Evolutionary conservation across 2,329 filamentous ascomycete species (phyloP).

Genomic region (Xylaria sp.): DNA sequence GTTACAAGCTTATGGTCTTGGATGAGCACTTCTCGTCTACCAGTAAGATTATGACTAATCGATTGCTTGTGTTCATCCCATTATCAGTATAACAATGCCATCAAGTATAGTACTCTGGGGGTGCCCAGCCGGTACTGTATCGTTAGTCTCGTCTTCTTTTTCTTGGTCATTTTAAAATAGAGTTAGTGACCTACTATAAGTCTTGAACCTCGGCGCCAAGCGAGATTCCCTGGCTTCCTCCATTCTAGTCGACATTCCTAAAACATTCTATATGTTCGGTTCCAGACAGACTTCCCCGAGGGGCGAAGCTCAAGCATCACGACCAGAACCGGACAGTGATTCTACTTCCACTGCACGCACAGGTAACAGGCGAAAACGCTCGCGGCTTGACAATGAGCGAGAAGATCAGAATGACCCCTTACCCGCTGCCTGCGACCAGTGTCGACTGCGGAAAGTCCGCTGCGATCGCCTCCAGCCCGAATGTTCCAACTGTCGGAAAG

Average conservation of each 20-base stretch:
- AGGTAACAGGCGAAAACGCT: slow-evolving; percentile 29
- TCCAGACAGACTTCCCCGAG: slow-evolving; percentile 10
- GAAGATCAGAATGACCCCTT: slow-evolving; percentile 21
- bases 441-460: slow-evolving; percentile 36
- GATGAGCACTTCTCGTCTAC: slow-evolving; percentile 2
- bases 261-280: slow-evolving; percentile 11
- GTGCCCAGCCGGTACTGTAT: slow-evolving; percentile 1
- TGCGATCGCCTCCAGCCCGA: slow-evolving; percentile 33
- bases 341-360: slow-evolving; percentile 6
- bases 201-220: slow-evolving; percentile 5
- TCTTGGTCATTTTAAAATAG: slow-evolving; percentile 6
- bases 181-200: background rate
- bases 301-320: slow-evolving; percentile 9
- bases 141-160: background rate
- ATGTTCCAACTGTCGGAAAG: slow-evolving; percentile 36
- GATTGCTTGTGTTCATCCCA: background rate
- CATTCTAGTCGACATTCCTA: background rate
- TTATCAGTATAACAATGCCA: slow-evolving; percentile 19
- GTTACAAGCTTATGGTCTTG: slow-evolving; percentile 5
- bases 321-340: slow-evolving; percentile 9
- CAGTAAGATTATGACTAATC: slow-evolving; percentile 11
- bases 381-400: slow-evolving; percentile 19
- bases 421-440: slow-evolving; percentile 35
- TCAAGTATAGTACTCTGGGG: background rate
- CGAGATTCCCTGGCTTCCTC: background rate